phyloP scores from a whole-genome alignment of 1,139 yeast species.

The Geotrichum phurueaensis region DNA sequence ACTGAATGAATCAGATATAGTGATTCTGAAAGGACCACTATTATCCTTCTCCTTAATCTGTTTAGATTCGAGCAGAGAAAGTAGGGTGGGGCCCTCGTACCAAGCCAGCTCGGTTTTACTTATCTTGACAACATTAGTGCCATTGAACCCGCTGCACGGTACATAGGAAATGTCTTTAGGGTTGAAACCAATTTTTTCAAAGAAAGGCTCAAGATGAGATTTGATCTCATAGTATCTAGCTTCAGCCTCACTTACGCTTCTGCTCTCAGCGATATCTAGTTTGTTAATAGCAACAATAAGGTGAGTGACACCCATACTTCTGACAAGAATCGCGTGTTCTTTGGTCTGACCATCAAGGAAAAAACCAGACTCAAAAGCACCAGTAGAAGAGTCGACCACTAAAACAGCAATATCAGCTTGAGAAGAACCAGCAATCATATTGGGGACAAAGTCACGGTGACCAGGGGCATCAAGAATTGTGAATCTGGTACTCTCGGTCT shows the following conservation, averaged over 20 bases:
- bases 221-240: slow-evolving; percentile 59
- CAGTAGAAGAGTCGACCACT: slow-evolving; percentile 70
- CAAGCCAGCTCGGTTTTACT: slow-evolving; percentile 39
- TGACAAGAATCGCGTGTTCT: slow-evolving; percentile 83
- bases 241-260: slow-evolving; percentile 33
- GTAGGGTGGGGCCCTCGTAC: slow-evolving; percentile 63
- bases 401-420: slow-evolving; percentile 69
- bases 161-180: slow-evolving; percentile 52
- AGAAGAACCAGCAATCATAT: slow-evolving; percentile 95
- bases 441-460: slow-evolving; percentile 95
- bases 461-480: slow-evolving; percentile 98
- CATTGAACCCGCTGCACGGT: slow-evolving; percentile 83
- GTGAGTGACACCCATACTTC: slow-evolving; percentile 71
- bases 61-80: slow-evolving; percentile 44
- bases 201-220: slow-evolving; percentile 51
- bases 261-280: slow-evolving; percentile 73
- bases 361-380: slow-evolving; percentile 90
- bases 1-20: slow-evolving; percentile 38
- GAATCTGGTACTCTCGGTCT: slow-evolving; percentile 57
- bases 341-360: slow-evolving; percentile 85
- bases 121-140: slow-evolving; percentile 64
- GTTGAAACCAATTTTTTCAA: slow-evolving; percentile 55
- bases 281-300: slow-evolving; percentile 81
- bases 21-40: slow-evolving; percentile 37
- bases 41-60: slow-evolving; percentile 26